A percentile compares a stretch with the other conserved stretches of the same genome.
Conservation (phyloP, 164 flowering plant species). For the Brasenia schreberi region DNA sequence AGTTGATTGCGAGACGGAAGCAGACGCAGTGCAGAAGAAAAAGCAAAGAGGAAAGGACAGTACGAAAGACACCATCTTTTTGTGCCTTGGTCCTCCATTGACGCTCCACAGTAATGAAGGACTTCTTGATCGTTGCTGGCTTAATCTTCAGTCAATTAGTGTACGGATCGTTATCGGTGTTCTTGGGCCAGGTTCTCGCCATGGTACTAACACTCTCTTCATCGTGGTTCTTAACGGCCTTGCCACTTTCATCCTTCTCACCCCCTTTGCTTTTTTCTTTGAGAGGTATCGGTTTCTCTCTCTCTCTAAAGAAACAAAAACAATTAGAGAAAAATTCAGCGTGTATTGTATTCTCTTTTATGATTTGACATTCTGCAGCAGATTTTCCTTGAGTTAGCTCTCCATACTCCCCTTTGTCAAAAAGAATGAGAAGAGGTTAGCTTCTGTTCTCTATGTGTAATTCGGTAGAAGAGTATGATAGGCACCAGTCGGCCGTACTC, state of each 20-base stretch:
- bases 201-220: conserved; percentile 15
- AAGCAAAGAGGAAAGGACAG: background rate
- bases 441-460: no score
- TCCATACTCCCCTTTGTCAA: no score
- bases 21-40: background rate
- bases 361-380: no score
- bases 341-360: no score
- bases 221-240: conserved; percentile 12
- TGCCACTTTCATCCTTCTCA: conserved; percentile 11
- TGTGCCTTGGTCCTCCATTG: background rate
- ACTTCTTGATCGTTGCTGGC: conserved; percentile 7
- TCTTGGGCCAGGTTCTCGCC: conserved; percentile 10
- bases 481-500: no score
- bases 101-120: conserved; percentile 3
- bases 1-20: background rate
- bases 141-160: conserved; percentile 10
- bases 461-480: no score
- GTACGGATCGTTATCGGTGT: conserved; percentile 8
- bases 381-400: no score
- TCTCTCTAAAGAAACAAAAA: background rate
- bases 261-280: conserved; percentile 14
- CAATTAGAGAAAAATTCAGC: no score
- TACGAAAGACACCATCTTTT: background rate
- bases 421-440: no score
- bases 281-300: conserved; percentile 12